Percentiles rank a stretch among this genome's conserved stretches.
Conservation (phyloP, 2,329 filamentous ascomycete species). For the Penicillium sp. region DNA sequence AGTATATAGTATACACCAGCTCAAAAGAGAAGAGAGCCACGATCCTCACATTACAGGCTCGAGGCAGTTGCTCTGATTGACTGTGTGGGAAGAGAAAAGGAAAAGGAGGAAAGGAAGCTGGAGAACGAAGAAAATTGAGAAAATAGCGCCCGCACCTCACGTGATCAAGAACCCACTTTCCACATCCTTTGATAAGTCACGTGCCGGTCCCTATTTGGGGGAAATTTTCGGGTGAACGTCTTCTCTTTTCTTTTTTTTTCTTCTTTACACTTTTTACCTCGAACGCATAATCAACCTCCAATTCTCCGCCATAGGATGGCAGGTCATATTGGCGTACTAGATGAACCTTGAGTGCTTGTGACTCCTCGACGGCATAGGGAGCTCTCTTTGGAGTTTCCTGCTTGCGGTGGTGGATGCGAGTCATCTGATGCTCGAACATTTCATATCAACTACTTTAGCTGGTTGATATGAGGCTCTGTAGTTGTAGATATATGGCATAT, state of each 20-base stretch:
- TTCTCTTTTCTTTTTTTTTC: conserved; percentile 24
- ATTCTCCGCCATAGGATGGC: conserved; percentile 51
- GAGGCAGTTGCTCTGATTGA: conserved; percentile 1
- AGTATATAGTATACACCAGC: too few species aligned
- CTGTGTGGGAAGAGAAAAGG: conserved; percentile 1
- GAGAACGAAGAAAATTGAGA: conserved; percentile 8
- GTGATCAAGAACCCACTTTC: conserved; percentile 15
- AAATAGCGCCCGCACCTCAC: conserved; percentile 17
- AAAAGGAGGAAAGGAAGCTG: conserved; percentile 6
- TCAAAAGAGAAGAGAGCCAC: not conserved
- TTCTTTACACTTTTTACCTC: conserved; percentile 49
- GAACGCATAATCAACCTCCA: conserved; percentile 59
- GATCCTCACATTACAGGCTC: conserved; percentile 29
- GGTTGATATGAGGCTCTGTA: not conserved
- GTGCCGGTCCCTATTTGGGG: conserved; percentile 24
- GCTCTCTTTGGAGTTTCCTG: conserved; percentile 33
- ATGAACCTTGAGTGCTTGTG: conserved; percentile 44
- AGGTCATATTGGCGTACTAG: conserved; percentile 58
- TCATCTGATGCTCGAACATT: conserved; percentile 50
- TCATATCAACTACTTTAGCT: conserved; percentile 7
- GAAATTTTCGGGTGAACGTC: conserved; percentile 18
- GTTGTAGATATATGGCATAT: not conserved
- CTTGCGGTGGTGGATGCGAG: conserved; percentile 44
- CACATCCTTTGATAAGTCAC: conserved; percentile 2
- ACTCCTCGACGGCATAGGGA: conserved; percentile 41